A percentile compares a stretch with the other conserved stretches of the same genome.
Conservation (phyloP, 306 rosid genomes). For the Cicer judaicum region DNA sequence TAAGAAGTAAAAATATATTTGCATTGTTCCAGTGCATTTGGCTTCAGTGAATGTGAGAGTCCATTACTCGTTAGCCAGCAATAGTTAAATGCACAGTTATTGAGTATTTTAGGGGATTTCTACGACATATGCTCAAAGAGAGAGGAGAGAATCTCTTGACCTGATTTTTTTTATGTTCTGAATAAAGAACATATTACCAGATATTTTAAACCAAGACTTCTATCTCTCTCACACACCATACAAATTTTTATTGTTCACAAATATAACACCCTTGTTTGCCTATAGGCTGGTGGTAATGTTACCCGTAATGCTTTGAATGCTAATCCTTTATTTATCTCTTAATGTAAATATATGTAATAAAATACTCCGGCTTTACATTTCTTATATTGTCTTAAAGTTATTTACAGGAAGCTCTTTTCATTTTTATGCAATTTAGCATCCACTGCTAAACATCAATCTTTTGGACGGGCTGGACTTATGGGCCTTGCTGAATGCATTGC, state of each 20-base stretch:
- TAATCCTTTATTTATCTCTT: constrained; percentile 28
- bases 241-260: background rate
- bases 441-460: constrained; percentile 67
- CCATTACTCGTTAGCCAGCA: background rate
- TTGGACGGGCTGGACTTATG: constrained; percentile 90
- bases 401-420: constrained; percentile 65
- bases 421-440: constrained; percentile 80
- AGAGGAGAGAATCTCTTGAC: background rate
- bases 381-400: constrained; percentile 47
- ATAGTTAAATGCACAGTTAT: constrained; percentile 9
- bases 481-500: constrained; percentile 88
- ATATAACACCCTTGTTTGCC: constrained; percentile 24
- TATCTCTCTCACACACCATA: background rate
- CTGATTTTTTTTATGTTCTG: background rate
- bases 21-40: constrained; percentile 20
- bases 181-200: constrained; percentile 3
- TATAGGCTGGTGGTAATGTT: constrained; percentile 15
- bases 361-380: constrained; percentile 41
- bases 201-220: background rate
- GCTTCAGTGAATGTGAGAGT: background rate
- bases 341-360: constrained; percentile 10
- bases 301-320: background rate
- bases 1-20: constrained; percentile 14
- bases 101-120: constrained; percentile 1
- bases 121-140: background rate